A percentile compares a stretch with the other conserved stretches of the same genome.
phyloP scores from a whole-genome alignment of 2,329 filamentous ascomycete genomes.

The Aspergillus pseudoviridinutans region DNA sequence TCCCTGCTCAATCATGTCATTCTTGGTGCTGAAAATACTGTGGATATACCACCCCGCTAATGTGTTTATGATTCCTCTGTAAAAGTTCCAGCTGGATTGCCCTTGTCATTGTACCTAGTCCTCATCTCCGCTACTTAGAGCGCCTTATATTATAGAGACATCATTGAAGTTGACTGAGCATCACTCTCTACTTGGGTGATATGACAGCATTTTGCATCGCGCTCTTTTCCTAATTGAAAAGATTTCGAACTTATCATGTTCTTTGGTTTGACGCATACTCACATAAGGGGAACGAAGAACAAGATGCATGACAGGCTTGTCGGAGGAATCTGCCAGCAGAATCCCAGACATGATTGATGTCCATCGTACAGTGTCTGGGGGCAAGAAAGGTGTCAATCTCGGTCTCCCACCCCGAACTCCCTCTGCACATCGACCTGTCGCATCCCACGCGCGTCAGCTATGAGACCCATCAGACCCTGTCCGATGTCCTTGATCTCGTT shows the following conservation, averaged over 20 bases:
- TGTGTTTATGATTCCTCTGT: conserved; percentile 1
- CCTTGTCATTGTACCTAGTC: not conserved
- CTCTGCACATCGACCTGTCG: conserved; percentile 44
- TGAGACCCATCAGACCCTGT: conserved; percentile 61
- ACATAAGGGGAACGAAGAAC: not conserved
- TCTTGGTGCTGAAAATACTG: conserved; percentile 4
- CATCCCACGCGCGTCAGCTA: conserved; percentile 61
- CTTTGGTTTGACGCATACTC: not conserved
- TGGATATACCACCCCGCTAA: conserved; percentile 9
- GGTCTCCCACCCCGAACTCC: conserved; percentile 37
- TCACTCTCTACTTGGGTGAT: not conserved
- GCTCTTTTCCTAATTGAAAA: not conserved
- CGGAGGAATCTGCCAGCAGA: not conserved
- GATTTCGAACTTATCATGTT: not conserved
- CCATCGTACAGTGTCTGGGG: not conserved
- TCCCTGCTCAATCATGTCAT: conserved; percentile 2
- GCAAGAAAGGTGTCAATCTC: conserved; percentile 27
- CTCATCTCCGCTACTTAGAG: not conserved
- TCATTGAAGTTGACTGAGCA: not conserved
- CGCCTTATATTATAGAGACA: not conserved
- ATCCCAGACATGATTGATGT: not conserved
- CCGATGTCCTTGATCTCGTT: conserved; percentile 69
- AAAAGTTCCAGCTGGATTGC: not conserved
- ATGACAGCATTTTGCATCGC: not conserved
- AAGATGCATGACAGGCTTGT: not conserved